These are phyloP conservation scores for Diaporthe humulicola DNA, from an alignment of 2,329 filamentous ascomycete species.

Conservation along the genomic window DNA sequence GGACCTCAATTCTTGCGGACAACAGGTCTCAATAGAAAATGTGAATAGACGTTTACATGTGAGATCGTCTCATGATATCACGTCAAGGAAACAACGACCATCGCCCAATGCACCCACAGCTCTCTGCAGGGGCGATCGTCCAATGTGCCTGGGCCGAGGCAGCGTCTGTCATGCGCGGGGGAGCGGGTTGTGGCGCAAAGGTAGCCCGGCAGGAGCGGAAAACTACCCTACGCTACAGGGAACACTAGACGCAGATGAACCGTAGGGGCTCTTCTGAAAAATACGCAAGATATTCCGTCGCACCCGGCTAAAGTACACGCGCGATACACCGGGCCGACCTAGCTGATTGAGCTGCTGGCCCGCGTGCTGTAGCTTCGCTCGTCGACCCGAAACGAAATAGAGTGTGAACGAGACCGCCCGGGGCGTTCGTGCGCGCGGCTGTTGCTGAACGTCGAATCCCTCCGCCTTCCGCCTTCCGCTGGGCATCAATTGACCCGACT, in stretches of 20 bases:
- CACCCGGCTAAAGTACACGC: neutral
- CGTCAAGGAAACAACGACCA: neutral
- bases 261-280: accelerated
- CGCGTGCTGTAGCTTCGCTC: slow-evolving; percentile 18
- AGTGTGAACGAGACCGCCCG: neutral
- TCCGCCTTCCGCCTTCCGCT: no score
- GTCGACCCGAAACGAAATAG: slow-evolving; percentile 25
- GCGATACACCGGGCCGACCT: neutral
- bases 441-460: neutral
- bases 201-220: neutral
- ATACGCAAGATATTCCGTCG: neutral
- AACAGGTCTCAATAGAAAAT: neutral
- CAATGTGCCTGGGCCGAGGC: slow-evolving; percentile 25
- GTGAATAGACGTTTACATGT: neutral
- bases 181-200: neutral
- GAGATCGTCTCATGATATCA: slow-evolving; percentile 19
- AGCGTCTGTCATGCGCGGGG: neutral
- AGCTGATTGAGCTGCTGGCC: neutral
- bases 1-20: neutral
- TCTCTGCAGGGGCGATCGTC: slow-evolving; percentile 17
- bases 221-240: neutral
- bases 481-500: slow-evolving; percentile 1
- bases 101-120: neutral
- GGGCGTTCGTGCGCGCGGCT: neutral
- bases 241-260: accelerated